Evolutionary conservation across 2,329 filamentous ascomycete species (phyloP).

Genomic region (Sphaceloma murrayae): DNA sequence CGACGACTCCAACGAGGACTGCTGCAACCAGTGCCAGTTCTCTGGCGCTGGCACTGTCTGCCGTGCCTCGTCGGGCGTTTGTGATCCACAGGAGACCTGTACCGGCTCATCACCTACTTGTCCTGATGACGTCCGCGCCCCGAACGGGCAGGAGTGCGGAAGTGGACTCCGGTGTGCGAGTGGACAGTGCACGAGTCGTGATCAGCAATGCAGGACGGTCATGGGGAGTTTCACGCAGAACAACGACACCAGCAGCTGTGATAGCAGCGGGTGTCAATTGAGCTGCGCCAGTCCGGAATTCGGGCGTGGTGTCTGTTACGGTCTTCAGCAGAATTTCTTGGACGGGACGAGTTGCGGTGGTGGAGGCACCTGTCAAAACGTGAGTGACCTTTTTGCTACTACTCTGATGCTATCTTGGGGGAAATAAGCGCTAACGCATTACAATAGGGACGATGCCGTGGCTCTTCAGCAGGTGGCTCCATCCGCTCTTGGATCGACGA

Average conservation of each 20-base stretch:
- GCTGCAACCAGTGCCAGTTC: slow-evolving; percentile 64
- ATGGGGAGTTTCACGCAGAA: slow-evolving; percentile 64
- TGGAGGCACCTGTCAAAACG: slow-evolving; percentile 67
- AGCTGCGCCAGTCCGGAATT: slow-evolving; percentile 66
- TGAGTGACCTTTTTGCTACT: slow-evolving; percentile 36
- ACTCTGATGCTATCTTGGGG: too few relatives aligned
- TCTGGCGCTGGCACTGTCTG: slow-evolving; percentile 62
- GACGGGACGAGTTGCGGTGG: slow-evolving; percentile 80
- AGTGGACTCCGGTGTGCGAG: slow-evolving; percentile 67
- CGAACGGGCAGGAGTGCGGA: slow-evolving; percentile 66
- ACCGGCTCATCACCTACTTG: slow-evolving; percentile 63
- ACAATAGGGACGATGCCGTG: slow-evolving; percentile 64
- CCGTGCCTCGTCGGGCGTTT: slow-evolving; percentile 65
- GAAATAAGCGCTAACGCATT: slow-evolving; percentile 13
- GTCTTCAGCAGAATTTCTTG: slow-evolving; percentile 81
- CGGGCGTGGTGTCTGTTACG: slow-evolving; percentile 56
- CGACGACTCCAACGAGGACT: slow-evolving; percentile 76
- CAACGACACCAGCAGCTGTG: slow-evolving; percentile 75
- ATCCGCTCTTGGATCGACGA: slow-evolving; percentile 65
- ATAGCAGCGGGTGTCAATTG: slow-evolving; percentile 60
- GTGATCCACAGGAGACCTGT: slow-evolving; percentile 80
- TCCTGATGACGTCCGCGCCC: slow-evolving; percentile 58
- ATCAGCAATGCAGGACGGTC: slow-evolving; percentile 77
- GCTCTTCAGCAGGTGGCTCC: slow-evolving; percentile 58
- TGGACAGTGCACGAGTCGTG: slow-evolving; percentile 87